These are phyloP conservation scores for sweet orange (Citrus sinensis) DNA, from an alignment of 345 rosid genomes.

Conservation along the genomic window DNA sequence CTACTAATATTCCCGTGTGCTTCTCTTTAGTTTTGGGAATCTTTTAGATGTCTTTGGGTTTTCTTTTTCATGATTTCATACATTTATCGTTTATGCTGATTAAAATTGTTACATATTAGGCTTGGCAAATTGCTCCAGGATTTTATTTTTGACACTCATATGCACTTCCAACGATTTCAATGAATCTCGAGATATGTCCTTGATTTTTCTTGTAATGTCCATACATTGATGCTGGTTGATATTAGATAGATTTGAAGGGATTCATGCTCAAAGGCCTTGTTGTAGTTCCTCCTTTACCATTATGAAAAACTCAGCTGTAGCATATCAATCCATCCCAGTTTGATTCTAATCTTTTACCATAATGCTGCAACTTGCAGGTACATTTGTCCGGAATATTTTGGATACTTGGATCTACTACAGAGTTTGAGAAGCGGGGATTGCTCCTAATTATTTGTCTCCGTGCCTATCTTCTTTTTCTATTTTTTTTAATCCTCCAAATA, in stretches of 20 bases:
- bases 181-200: background rate
- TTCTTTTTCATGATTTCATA: background rate
- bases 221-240: background rate
- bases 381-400: constrained; percentile 56
- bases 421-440: constrained; percentile 58
- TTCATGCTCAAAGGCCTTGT: background rate
- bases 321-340: too few relatives aligned
- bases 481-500: too few relatives aligned
- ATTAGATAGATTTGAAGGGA: background rate
- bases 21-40: background rate
- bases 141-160: background rate
- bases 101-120: too few relatives aligned
- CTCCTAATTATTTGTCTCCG: constrained; percentile 22
- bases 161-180: background rate
- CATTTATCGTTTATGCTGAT: background rate
- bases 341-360: background rate
- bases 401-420: constrained; percentile 68
- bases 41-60: background rate
- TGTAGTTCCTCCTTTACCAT: background rate
- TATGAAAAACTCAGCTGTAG: background rate
- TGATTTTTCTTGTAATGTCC: background rate
- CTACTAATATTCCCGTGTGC: background rate
- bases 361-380: constrained; percentile 41
- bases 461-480: background rate
- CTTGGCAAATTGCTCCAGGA: background rate